Percentiles rank a stretch among this genome's conserved stretches.
Evolutionary conservation across 345 rosid genomes (phyloP).

Genomic region (Excoecaria cochinchinensis): DNA sequence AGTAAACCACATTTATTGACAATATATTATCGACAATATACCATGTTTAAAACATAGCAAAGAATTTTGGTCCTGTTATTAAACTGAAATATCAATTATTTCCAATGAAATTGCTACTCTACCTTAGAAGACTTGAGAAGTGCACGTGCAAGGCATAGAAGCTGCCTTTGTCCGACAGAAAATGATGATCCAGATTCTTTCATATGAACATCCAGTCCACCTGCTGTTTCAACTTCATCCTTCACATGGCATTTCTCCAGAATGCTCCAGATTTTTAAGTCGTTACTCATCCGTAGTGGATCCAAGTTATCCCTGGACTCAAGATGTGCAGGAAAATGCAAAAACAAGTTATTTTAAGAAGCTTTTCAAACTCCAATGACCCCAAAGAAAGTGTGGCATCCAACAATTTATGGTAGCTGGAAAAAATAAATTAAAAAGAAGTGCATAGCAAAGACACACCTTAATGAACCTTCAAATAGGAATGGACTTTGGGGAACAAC

Average conservation of each 20-base stretch:
- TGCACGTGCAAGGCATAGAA: conserved; percentile 86
- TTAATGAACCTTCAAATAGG: conserved; percentile 78
- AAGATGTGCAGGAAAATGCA: neutral
- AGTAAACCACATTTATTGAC: neutral
- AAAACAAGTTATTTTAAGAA: neutral
- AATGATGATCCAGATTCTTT: conserved; percentile 69
- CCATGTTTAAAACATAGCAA: neutral
- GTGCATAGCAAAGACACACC: conserved; percentile 33
- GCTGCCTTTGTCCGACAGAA: conserved; percentile 93
- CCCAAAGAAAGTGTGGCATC: neutral
- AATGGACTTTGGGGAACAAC: conserved; percentile 95
- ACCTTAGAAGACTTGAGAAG: conserved; percentile 87
- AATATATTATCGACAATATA: neutral
- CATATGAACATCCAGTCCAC: conserved; percentile 63
- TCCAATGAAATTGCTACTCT: conserved; percentile 1
- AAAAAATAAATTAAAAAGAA: neutral
- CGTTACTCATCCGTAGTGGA: conserved; percentile 54
- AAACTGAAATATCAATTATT: neutral
- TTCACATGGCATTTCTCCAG: conserved; percentile 79
- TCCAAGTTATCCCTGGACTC: conserved; percentile 76
- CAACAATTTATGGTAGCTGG: neutral
- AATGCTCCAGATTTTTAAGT: conserved; percentile 61
- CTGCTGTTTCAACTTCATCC: conserved; percentile 70
- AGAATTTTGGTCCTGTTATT: neutral
- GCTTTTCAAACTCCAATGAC: neutral